Percentiles rank a stretch among this genome's conserved stretches.
phyloP scores from a whole-genome alignment of 2,329 filamentous ascomycete genomes.

The Fusarium sulawesiense region DNA sequence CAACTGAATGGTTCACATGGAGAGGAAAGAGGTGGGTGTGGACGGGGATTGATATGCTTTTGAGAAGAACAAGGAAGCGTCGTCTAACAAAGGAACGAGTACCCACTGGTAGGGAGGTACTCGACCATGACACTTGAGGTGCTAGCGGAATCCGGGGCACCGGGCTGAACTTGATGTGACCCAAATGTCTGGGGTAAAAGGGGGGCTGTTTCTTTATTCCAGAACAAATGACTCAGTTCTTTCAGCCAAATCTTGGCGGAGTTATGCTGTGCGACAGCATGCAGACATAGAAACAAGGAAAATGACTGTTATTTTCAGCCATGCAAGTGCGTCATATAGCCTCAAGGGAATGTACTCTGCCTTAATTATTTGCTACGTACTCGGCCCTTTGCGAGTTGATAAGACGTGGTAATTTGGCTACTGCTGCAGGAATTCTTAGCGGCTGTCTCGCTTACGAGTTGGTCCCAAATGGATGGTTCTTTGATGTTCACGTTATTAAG shows the following conservation, averaged over 20 bases:
- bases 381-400: neutral
- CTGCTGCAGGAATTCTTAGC: neutral
- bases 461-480: neutral
- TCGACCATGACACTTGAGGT: neutral
- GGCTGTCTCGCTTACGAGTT: neutral
- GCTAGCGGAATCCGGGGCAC: conserved; percentile 8
- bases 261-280: neutral
- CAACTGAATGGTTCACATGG: neutral
- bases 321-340: neutral
- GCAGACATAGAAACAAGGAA: neutral
- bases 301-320: neutral
- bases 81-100: neutral
- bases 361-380: too few relatives aligned
- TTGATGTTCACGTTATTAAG: neutral
- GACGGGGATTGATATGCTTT: conserved; percentile 36
- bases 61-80: conserved; percentile 14
- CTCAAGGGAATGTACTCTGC: neutral
- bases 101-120: neutral
- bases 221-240: conserved; percentile 24
- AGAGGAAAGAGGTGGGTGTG: neutral
- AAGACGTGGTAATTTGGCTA: neutral
- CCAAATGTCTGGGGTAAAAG: conserved; percentile 25
- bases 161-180: neutral
- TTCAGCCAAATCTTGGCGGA: neutral
- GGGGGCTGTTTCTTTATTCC: conserved; percentile 2